Evolutionary conservation across 177 flowering plant species (phyloP).

Genomic region (Vitis hybrid): DNA sequence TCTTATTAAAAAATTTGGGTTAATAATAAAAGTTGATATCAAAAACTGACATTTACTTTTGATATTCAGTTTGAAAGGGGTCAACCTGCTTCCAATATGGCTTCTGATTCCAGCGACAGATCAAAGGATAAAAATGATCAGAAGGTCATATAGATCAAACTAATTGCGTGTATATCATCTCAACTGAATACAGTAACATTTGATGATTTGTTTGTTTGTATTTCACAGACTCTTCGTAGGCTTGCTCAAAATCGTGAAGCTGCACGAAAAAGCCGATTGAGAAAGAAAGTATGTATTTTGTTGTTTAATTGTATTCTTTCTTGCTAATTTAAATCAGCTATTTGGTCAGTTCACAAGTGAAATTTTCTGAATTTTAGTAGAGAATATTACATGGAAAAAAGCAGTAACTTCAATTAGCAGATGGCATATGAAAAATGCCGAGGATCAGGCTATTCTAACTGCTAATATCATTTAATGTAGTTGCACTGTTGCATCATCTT

Average conservation of each 20-base stretch:
- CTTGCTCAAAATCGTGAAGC: constrained; percentile 76
- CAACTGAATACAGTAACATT: not conserved
- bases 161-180: not conserved
- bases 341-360: too few species aligned
- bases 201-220: constrained; percentile 3
- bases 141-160: constrained; percentile 33
- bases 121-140: constrained; percentile 57
- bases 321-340: not conserved
- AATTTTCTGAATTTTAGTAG: not conserved
- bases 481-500: too few species aligned
- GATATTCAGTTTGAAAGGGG: constrained; percentile 35
- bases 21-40: not conserved
- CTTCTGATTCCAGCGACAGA: constrained; percentile 63
- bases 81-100: constrained; percentile 22
- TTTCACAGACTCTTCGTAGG: constrained; percentile 54
- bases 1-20: not conserved
- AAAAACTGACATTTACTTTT: constrained; percentile 9
- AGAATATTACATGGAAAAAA: not conserved
- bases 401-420: not conserved
- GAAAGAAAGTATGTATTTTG: constrained; percentile 45
- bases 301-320: not conserved
- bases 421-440: not conserved
- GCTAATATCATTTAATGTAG: too few species aligned
- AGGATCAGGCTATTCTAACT: too few species aligned
- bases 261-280: constrained; percentile 59